Conservation (phyloP, 2,329 filamentous ascomycete species). For the Penicillium sp. region DNA sequence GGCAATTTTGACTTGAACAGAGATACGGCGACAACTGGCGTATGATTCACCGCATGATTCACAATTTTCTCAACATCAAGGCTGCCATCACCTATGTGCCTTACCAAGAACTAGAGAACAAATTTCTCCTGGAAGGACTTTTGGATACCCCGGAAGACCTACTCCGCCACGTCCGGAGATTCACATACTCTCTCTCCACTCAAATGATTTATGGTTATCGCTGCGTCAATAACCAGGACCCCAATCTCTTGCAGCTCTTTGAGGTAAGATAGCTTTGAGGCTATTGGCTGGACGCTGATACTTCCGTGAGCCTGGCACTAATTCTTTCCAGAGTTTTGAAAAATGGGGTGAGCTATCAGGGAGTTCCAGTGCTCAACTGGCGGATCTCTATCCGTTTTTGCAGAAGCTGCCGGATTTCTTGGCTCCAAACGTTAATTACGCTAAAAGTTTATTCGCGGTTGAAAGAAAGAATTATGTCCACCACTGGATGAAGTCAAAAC, state of each 20-base stretch:
- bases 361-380: slow-evolving; percentile 37
- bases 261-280: slow-evolving; percentile 15
- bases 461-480: slow-evolving; percentile 46
- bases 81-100: slow-evolving; percentile 52
- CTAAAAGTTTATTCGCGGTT: slow-evolving; percentile 43
- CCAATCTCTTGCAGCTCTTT: slow-evolving; percentile 46
- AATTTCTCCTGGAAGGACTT: slow-evolving; percentile 52
- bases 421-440: slow-evolving; percentile 38
- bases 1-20: slow-evolving; percentile 1
- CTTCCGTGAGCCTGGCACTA: too few relatives aligned
- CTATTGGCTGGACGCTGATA: too few relatives aligned
- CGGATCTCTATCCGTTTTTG: slow-evolving; percentile 51
- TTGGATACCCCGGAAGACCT: slow-evolving; percentile 31
- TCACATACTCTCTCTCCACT: slow-evolving; percentile 51
- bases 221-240: slow-evolving; percentile 42
- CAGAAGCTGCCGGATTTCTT: slow-evolving; percentile 46
- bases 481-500: slow-evolving; percentile 46
- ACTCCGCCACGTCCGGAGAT: slow-evolving; percentile 48
- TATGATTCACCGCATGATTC: slow-evolving; percentile 37
- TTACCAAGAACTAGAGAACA: slow-evolving; percentile 59
- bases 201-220: slow-evolving; percentile 53
- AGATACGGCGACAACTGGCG: slow-evolving; percentile 30
- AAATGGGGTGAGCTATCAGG: too few relatives aligned
- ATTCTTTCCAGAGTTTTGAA: too few relatives aligned
- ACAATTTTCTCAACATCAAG: slow-evolving; percentile 50